Evolutionary conservation across 2,329 filamentous ascomycete species (phyloP), one percentile per base, ranked within the genome.

Genomic region (Arthroderma uncinatum): DNA sequence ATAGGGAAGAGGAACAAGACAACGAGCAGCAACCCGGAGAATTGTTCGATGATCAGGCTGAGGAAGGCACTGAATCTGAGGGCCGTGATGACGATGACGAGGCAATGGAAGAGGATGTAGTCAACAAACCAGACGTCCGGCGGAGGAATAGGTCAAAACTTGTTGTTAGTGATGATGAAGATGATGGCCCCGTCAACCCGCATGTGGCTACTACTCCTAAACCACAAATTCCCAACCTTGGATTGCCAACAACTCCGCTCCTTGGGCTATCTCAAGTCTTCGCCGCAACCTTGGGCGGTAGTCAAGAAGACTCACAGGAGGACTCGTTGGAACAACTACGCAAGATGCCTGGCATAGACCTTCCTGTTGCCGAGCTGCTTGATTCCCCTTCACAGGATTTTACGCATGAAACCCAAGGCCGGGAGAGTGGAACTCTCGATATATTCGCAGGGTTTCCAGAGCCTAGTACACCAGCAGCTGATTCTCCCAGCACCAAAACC

Each of bases 201-300:
- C 56, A 42, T 19, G 30, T 57, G 30, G 19, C 37, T 3, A 16
- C 55, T n/a, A 69, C 70, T 2, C 67, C 65, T 5, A 67, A 73
- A 60, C 71, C 71, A 10, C 84, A 84, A 2, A 86, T 89, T 58
- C 86, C 85, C 2, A 84, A 83, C 1, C 72, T 89, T 19, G 81
- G 84, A 65, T 73, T 76, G 65, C 58, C 68, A 67, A 48, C 4
- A 12, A 67, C 70, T 40, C 65, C 73, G 54, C 71, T 76, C 4
- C 69, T 95, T 42, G 87, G 89, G 8, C 78, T 95, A 47, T 94
- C 89, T 0, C 91, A 95, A 65, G 92, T 93, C 61, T 96, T 95
- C 67, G 87, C 87, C 4, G 89, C 89, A 10, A 95, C 90, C 0
- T 86, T 96, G 82, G 89, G 87, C 52, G 83, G 81, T 37, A 75